phyloP scores from a whole-genome alignment of 2,329 filamentous ascomycete species.

The Fusarium pininemorale region DNA sequence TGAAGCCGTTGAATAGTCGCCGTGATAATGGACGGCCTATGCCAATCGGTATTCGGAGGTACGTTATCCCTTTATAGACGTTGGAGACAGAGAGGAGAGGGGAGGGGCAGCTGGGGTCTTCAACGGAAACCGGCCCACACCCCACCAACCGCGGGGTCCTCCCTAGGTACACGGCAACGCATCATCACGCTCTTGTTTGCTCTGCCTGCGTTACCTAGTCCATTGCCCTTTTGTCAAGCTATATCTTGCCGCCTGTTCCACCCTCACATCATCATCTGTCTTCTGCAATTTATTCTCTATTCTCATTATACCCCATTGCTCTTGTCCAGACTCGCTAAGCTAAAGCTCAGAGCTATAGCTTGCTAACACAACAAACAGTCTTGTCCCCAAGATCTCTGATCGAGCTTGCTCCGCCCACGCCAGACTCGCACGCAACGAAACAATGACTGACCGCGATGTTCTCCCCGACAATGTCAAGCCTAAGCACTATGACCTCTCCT shows the following conservation, averaged over 20 bases:
- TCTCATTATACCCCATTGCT: constrained; percentile 7
- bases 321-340: constrained; percentile 18
- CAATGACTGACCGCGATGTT: constrained; percentile 69
- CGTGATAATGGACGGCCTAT: constrained; percentile 28
- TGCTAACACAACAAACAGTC: constrained; percentile 32
- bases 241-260: neutral
- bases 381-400: constrained; percentile 40
- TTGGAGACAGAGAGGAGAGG: neutral
- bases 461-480: constrained; percentile 77
- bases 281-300: neutral
- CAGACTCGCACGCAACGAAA: constrained; percentile 46
- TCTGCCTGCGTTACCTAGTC: neutral
- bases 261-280: neutral
- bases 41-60: constrained; percentile 41
- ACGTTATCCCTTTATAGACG: constrained; percentile 24
- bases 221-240: constrained; percentile 17
- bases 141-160: constrained; percentile 32
- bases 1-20: constrained; percentile 26
- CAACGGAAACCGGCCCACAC: constrained; percentile 7
- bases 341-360: constrained; percentile 36
- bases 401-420: constrained; percentile 51
- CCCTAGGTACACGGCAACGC: neutral
- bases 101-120: neutral
- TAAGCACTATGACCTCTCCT: constrained; percentile 82
- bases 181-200: constrained; percentile 33